Evolutionary conservation across 2,329 filamentous ascomycete genomes (phyloP), one percentile per base, ranked within the genome.

Genomic region (Trichoderma breve): DNA sequence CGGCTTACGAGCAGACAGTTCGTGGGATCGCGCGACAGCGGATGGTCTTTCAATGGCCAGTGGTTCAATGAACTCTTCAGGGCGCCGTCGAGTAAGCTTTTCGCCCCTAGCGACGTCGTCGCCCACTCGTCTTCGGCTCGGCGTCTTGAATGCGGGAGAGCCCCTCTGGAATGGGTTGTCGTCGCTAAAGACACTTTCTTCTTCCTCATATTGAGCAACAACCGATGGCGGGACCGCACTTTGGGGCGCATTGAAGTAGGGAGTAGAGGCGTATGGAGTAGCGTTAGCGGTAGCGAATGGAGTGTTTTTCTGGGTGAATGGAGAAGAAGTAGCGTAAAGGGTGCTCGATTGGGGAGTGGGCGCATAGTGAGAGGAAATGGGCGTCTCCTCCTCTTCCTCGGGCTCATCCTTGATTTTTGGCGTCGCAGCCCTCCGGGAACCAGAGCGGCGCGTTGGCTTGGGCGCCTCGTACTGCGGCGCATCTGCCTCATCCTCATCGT

Each of bases 81-180:
- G 85, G 64, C 81, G 82, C 62, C 84, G 82, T 81, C 81, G 88
- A 77, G 76, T 81, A 72, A 82, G 81, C 78, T 83, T 82, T 24
- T 79, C 79, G 70, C 82, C 85, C 72, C 81, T 83, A 61, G 79
- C 79, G n/a, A 80, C 78, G 12, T 85, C 84, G 24, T 81, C 79
- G 21, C 80, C 84, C n/a, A 85, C 86, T 76, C 84, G 85, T 74
- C 87, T 84, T 55, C 87, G 86, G 72, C 82, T 82, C 26, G 87
- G 82, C 32, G 85, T 84, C 79, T 84, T 84, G 32, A 85, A 81
- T 1, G 81, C 80, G 6, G 87, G 81, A 80, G 91, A 92, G 53
- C 94, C 92, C 78, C 92, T 93, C 80, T 98, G 95, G 79, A 98
- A 98, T 0, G 95, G 95, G 77, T 98, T 98, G 69, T 98, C 94